These are phyloP conservation scores for Pythium plurisporium DNA, from an alignment of 352 stramenopile species.

Conservation along the genomic window DNA sequence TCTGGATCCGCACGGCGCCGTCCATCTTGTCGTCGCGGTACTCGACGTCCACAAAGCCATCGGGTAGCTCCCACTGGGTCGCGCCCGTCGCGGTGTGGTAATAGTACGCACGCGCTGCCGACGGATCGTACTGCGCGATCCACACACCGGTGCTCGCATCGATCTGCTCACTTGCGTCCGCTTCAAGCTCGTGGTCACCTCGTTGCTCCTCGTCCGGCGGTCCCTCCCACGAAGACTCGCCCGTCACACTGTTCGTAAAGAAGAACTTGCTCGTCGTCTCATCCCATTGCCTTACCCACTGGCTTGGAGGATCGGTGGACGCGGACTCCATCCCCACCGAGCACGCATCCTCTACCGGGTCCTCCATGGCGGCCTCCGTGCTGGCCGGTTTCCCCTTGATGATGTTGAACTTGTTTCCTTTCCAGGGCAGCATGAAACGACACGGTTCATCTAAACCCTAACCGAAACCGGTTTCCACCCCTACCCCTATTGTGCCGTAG, in stretches of 20 bases:
- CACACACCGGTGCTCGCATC: slow-evolving; percentile 21
- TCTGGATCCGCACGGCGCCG: slow-evolving; percentile 53
- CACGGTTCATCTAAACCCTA: slow-evolving; percentile 16
- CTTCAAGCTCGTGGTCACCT: background rate
- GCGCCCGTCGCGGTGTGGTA: slow-evolving; percentile 38
- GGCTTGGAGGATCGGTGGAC: too few relatives aligned
- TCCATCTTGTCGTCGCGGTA: slow-evolving; percentile 29
- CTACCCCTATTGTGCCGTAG: background rate
- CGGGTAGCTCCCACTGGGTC: slow-evolving; percentile 41
- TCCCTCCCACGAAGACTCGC: slow-evolving; percentile 25
- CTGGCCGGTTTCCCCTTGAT: background rate
- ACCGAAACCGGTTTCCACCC: background rate
- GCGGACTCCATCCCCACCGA: too few relatives aligned
- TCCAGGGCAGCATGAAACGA: slow-evolving; percentile 1
- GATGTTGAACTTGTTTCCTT: background rate
- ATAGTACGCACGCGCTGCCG: slow-evolving; percentile 35
- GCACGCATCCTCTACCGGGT: too few relatives aligned
- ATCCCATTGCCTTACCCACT: slow-evolving; percentile 6
- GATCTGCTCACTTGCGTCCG: background rate
- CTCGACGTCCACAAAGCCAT: slow-evolving; percentile 27
- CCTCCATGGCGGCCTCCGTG: too few relatives aligned
- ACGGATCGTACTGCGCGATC: slow-evolving; percentile 47
- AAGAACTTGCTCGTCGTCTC: slow-evolving; percentile 6
- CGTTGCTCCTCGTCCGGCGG: slow-evolving; percentile 11
- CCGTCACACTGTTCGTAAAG: slow-evolving; percentile 22